phyloP scores from a whole-genome alignment of 2,329 filamentous ascomycete species.

The Tolypocladium ophioglossoides region DNA sequence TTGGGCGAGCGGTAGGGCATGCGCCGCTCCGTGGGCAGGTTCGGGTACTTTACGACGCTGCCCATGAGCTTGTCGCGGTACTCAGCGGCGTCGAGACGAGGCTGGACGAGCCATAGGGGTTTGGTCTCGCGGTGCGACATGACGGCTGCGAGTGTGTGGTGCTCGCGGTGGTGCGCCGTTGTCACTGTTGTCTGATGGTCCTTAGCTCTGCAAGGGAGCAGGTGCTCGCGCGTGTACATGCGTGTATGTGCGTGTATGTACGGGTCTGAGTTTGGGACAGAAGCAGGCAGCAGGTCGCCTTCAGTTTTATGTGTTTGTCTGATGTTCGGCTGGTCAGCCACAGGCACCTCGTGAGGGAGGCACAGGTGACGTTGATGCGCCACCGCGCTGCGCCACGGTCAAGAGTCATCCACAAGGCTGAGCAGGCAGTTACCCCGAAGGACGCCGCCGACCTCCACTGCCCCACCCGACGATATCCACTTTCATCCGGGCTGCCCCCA shows the following conservation, averaged over 20 bases:
- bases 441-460: no score
- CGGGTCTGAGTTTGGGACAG: background rate
- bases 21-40: conserved; percentile 14
- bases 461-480: background rate
- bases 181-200: background rate
- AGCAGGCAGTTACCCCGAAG: background rate
- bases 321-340: background rate
- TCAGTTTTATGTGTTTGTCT: background rate
- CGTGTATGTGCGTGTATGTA: background rate
- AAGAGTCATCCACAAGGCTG: background rate
- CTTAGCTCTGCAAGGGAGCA: background rate
- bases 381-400: background rate
- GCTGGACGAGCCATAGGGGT: conserved; percentile 17
- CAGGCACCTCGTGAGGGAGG: background rate
- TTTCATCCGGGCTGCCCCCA: background rate
- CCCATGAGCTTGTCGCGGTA: conserved; percentile 19
- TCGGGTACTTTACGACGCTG: conserved; percentile 17
- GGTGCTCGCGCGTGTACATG: background rate
- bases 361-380: background rate
- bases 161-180: no score
- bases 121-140: conserved; percentile 9
- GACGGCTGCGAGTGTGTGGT: background rate
- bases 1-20: conserved; percentile 12
- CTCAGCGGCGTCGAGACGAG: conserved; percentile 14
- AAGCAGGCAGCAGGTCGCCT: background rate